Evolutionary conservation across 2,329 filamentous ascomycete species (phyloP), one percentile per base, ranked within the genome.

Genomic region (Hypoxylon sp.): DNA sequence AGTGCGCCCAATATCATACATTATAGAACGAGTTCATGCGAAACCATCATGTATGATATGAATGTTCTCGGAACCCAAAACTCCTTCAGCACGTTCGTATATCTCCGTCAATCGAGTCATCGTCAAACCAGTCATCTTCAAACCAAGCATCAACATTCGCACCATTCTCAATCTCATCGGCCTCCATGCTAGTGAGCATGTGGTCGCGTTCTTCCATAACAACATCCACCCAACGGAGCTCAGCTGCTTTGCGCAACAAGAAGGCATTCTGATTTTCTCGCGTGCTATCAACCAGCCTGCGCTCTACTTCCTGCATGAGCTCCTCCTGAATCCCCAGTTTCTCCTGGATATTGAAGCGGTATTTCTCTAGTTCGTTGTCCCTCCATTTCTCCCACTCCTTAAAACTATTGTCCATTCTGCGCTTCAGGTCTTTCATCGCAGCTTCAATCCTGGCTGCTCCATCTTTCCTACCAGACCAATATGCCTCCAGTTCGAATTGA

Each of bases 161-260:
- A 5, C 74, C 75, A 37, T 74, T 80, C 58, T 85, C 81, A 46
- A 84, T 75, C 76, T 87, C 85, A 2, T 80, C 76, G 13, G 71
- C 59, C 73, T 85, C 81, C 74, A 80, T 76, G 31, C 81, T 81
- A 5, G 66, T 75, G 51, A 88, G 75, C 70, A 87, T 73, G 39
- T 75, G 78, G 31, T 72, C 74, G 10, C 85, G 80, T 74, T 87
- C 86, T 5, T 80, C 74, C 4, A 82, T 69, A 3, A 87, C 82
- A 46, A 81, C 79, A 37, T 78, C 76, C 24, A 83, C 75, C 86
- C 87, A 89, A 62, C 76, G 79, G 63, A 79, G 75, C 78, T 88
- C 85, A 0, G 83, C 84, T 5, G 70, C 71, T 52, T 80, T 80
- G 31, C 77, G 79, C 55, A 71, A 77, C 42, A 69, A 66, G 24